phyloP scores from a whole-genome alignment of 768 basidiomycete genomes.

The Gloeostereum incarnatum region DNA sequence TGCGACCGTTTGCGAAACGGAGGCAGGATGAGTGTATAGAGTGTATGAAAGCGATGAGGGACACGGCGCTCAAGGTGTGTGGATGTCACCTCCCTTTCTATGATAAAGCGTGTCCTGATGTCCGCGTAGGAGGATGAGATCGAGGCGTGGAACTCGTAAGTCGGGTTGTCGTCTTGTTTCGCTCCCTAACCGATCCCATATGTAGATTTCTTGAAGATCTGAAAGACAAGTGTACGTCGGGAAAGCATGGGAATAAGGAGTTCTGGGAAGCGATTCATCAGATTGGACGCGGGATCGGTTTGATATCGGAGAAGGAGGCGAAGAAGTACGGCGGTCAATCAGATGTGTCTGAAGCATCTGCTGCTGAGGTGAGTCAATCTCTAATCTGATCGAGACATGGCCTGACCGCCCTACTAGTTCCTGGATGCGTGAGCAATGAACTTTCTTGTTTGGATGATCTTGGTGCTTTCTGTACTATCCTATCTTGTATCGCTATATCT shows the following conservation, averaged over 20 bases:
- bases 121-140: conserved; percentile 66
- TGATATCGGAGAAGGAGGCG: conserved; percentile 53
- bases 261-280: conserved; percentile 58
- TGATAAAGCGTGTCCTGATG: background rate
- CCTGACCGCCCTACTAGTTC: background rate
- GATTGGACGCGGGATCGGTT: conserved; percentile 28
- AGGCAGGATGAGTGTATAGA: conserved; percentile 63
- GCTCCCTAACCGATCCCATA: conserved; percentile 1
- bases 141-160: conserved; percentile 71
- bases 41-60: conserved; percentile 62
- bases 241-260: conserved; percentile 46
- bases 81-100: background rate
- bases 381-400: background rate
- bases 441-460: too few relatives aligned
- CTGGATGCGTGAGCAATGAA: too few relatives aligned
- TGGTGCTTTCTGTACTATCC: too few relatives aligned
- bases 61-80: conserved; percentile 53
- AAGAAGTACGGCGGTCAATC: conserved; percentile 48
- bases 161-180: conserved; percentile 7
- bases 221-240: conserved; percentile 40
- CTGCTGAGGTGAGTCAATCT: conserved; percentile 37
- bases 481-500: too few relatives aligned
- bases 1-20: conserved; percentile 60
- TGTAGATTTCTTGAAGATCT: conserved; percentile 54
- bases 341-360: conserved; percentile 41